These are phyloP conservation scores for Penicillium canariense DNA, from an alignment of 495 filamentous ascomycete genomes.

Conservation along the genomic window DNA sequence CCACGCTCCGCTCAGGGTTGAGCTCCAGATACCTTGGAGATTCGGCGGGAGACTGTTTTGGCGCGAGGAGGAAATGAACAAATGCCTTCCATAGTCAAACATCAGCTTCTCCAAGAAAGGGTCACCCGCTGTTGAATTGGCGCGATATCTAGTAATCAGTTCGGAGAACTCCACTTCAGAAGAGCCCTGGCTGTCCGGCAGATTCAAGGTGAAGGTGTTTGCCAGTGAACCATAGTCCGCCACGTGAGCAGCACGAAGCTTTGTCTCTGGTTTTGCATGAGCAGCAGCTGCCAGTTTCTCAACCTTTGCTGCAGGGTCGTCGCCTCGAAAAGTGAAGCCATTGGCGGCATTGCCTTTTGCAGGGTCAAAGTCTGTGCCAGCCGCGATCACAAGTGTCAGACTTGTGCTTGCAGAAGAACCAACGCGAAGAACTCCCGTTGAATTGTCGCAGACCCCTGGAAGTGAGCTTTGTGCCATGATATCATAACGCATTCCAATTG, in stretches of 20 bases:
- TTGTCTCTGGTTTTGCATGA: constrained; percentile 19
- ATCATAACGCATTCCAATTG: not conserved
- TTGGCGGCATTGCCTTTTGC: constrained; percentile 38
- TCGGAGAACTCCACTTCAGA: constrained; percentile 33
- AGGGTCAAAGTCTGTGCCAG: constrained; percentile 47
- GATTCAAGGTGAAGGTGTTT: constrained; percentile 34
- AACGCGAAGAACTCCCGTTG: constrained; percentile 31
- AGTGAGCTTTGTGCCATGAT: not conserved
- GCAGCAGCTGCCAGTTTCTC: constrained; percentile 27
- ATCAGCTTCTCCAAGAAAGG: constrained; percentile 45
- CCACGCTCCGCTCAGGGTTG: constrained; percentile 36
- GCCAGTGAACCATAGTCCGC: constrained; percentile 38
- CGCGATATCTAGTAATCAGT: constrained; percentile 33
- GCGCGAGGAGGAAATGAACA: constrained; percentile 43
- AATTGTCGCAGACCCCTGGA: not conserved
- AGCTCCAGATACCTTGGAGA: constrained; percentile 47
- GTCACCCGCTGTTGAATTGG: constrained; percentile 24
- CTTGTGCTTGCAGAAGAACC: not conserved
- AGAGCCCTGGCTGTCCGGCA: constrained; percentile 40
- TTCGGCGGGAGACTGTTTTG: constrained; percentile 44
- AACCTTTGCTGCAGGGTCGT: constrained; percentile 39
- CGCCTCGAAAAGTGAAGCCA: constrained; percentile 45
- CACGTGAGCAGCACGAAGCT: constrained; percentile 35
- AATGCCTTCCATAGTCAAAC: constrained; percentile 45
- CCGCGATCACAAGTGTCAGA: constrained; percentile 35